phyloP scores from a whole-genome alignment of 306 rosid genomes.

The Crataegus laevigata region DNA sequence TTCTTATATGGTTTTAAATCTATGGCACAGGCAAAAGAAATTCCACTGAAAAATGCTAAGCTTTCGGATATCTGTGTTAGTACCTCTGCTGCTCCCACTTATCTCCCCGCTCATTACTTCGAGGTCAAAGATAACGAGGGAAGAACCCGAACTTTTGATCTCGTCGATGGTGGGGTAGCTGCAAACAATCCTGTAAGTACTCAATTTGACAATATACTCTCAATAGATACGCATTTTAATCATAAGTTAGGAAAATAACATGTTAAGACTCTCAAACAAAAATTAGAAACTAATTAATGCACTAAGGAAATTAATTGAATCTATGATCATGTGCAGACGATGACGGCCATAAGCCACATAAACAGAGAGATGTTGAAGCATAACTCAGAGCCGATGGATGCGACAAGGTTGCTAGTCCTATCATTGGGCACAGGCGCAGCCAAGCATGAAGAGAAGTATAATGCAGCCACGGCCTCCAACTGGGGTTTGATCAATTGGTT shows the following conservation, averaged over 20 bases:
- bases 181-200: conserved; percentile 42
- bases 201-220: background rate
- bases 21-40: conserved; percentile 27
- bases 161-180: conserved; percentile 35
- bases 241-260: background rate
- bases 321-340: conserved; percentile 9
- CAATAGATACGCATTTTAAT: background rate
- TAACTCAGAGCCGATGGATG: conserved; percentile 3
- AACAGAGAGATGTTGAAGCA: conserved; percentile 6
- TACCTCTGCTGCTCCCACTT: conserved; percentile 46
- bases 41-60: conserved; percentile 23
- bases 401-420: conserved; percentile 20
- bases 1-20: background rate
- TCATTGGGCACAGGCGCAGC: conserved; percentile 38
- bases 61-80: conserved; percentile 33
- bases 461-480: conserved; percentile 21
- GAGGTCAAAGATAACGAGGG: conserved; percentile 13
- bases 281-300: background rate
- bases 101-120: conserved; percentile 34
- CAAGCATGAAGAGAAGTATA: conserved; percentile 35
- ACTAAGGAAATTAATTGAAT: background rate
- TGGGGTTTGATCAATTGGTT: conserved; percentile 41
- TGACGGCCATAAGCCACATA: conserved; percentile 33
- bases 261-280: background rate
- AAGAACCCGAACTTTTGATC: conserved; percentile 18